These are phyloP conservation scores for Vanilla planifolia DNA, from an alignment of 106 monocot genomes.

Conservation along the genomic window DNA sequence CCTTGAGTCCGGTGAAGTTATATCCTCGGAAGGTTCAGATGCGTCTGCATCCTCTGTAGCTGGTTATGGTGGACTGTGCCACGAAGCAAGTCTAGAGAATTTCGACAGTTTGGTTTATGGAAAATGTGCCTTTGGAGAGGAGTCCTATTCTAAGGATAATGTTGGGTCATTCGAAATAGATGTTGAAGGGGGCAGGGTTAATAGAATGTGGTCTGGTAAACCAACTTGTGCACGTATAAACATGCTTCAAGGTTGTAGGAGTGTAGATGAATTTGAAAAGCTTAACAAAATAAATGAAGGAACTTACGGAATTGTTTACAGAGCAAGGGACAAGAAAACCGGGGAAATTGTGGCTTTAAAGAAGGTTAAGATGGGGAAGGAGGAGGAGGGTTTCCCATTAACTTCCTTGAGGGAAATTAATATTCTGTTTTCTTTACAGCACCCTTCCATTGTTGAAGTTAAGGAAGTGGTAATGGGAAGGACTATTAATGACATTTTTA, in stretches of 20 bases:
- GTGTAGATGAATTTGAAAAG: slow-evolving; percentile 77
- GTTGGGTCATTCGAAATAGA: slow-evolving; percentile 1
- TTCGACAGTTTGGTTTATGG: slow-evolving; percentile 30
- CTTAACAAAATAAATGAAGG: slow-evolving; percentile 81
- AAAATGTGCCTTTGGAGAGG: slow-evolving; percentile 12
- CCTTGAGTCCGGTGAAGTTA: slow-evolving; percentile 38
- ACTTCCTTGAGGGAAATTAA: slow-evolving; percentile 72
- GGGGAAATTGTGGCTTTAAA: slow-evolving; percentile 74
- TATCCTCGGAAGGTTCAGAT: slow-evolving; percentile 17
- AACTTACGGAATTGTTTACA: slow-evolving; percentile 74
- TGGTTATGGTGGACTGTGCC: slow-evolving; percentile 9
- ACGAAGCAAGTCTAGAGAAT: slow-evolving; percentile 10
- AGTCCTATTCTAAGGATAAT: slow-evolving; percentile 15
- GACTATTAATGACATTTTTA: slow-evolving; percentile 58
- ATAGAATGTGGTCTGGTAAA: slow-evolving; percentile 26
- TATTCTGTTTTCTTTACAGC: slow-evolving; percentile 67
- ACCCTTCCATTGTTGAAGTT: slow-evolving; percentile 69
- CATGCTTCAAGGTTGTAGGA: slow-evolving; percentile 73
- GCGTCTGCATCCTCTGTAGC: slow-evolving; percentile 14
- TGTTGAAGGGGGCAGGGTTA: background rate
- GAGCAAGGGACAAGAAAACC: slow-evolving; percentile 72
- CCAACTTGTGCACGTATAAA: slow-evolving; percentile 51
- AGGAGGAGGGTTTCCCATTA: slow-evolving; percentile 65
- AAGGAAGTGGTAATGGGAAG: slow-evolving; percentile 81
- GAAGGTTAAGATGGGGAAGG: slow-evolving; percentile 93